Evolutionary conservation across 768 basidiomycete genomes (phyloP), one percentile per base, ranked within the genome.

Genomic region (Rhodotorula babjevae): DNA sequence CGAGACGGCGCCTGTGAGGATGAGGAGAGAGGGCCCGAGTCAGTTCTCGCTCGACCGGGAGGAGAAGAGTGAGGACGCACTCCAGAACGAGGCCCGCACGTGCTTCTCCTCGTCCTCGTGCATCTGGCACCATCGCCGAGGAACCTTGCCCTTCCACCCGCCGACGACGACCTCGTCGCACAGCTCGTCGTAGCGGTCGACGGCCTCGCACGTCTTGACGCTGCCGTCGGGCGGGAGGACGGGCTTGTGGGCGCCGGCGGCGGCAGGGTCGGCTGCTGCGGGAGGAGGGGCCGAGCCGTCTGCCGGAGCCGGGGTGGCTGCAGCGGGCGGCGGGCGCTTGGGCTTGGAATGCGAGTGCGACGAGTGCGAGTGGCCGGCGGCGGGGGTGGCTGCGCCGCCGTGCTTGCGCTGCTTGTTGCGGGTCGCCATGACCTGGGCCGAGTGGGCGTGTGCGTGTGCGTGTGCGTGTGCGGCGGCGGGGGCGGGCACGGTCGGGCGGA

Each of bases 121-220:
- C 27, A 63, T 57, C 15, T 36, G 31, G n/a, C 74, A 75, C 70
- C 70, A 75, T 52, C 62, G 29, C 14, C 74, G 46, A 3, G 33
- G 33, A 15, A 75, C 74, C 62, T 72, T 75, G 7, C 74, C 74
- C 67, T 75, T 75, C 64, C 64, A 68, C 2, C 74, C 74, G 4
- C 74, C 74, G 21, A 75, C 74, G 19, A 75, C 74, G 0, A 72
- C 68, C 53, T 72, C 68, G 23, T 58, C 74, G 53, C 74, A 75
- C n/a, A 29, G 5, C 27, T 67, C 71, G 21, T 69, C 64, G 53
- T 65, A 72, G 2, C 74, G 67, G 49, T 69, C 71, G 12, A 75
- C 50, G 12, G 74, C 74, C 44, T 67, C 61, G 59, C 74, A 75
- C 19, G 49, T 53, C 67, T 72, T 75, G 49, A 69, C 71, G 29